Percentiles rank a stretch among this genome's conserved stretches.
Conservation (phyloP, 176 grass and related monocot genomes). For the Canna indica region DNA sequence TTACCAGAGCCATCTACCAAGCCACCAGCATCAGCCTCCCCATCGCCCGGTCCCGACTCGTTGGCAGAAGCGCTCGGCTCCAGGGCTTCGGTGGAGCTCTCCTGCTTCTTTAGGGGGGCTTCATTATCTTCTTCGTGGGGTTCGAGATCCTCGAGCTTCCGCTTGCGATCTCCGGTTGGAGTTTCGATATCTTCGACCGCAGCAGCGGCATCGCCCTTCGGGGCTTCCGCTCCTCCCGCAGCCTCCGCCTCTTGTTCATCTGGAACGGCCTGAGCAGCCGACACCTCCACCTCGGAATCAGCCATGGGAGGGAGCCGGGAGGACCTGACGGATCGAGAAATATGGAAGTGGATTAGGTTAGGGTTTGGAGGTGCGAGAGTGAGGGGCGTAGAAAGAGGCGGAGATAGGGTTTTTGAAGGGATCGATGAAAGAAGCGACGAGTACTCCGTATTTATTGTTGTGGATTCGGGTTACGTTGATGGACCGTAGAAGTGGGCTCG, state of each 20-base stretch:
- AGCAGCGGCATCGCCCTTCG: constrained; percentile 6
- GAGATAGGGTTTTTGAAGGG: constrained; percentile 12
- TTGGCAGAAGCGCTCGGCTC: no score
- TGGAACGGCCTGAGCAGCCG: not conserved
- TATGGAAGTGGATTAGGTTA: constrained; percentile 34
- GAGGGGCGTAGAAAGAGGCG: not conserved
- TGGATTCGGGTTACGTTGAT: no score
- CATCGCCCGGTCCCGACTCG: not conserved
- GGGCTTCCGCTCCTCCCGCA: constrained; percentile 2
- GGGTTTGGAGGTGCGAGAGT: not conserved
- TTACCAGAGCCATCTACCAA: not conserved
- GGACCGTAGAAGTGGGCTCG: no score
- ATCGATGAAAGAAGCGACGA: not conserved
- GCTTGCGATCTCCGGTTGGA: constrained; percentile 8
- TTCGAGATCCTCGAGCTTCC: constrained; percentile 19
- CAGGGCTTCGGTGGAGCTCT: not conserved
- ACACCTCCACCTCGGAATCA: constrained; percentile 33
- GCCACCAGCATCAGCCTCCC: not conserved
- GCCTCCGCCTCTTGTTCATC: constrained; percentile 7
- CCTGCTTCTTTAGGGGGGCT: constrained; percentile 13
- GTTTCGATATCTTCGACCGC: not conserved
- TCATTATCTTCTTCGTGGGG: not conserved
- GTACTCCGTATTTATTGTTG: no score
- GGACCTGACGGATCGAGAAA: not conserved
- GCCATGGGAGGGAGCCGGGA: constrained; percentile 32